Conservation (phyloP, 768 basidiomycete genomes). For the Boletellus ananas region DNA sequence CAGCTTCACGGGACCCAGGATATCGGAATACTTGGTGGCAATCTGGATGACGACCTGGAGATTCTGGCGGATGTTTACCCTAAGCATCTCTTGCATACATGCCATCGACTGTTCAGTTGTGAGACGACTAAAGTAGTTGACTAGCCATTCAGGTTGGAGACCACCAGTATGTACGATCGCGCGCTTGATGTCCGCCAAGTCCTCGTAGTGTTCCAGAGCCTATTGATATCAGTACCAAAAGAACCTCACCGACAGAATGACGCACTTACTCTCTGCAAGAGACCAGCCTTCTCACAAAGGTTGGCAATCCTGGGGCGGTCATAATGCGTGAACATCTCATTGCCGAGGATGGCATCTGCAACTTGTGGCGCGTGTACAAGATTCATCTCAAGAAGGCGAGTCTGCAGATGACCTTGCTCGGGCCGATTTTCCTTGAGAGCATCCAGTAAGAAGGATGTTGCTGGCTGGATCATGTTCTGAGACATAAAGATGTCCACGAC, state of each 20-base stretch:
- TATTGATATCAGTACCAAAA: slow-evolving; percentile 32
- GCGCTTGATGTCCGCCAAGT: slow-evolving; percentile 97
- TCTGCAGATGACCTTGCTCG: slow-evolving; percentile 94
- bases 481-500: slow-evolving; percentile 99
- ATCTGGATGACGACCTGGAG: slow-evolving; percentile 95
- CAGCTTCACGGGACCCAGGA: slow-evolving; percentile 93
- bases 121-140: slow-evolving; percentile 93
- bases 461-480: slow-evolving; percentile 99
- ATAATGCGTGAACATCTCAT: slow-evolving; percentile 97
- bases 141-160: slow-evolving; percentile 92
- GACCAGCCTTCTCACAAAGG: slow-evolving; percentile 95
- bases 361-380: slow-evolving; percentile 96
- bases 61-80: slow-evolving; percentile 96
- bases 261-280: slow-evolving; percentile 78
- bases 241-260: not conserved
- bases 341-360: slow-evolving; percentile 96
- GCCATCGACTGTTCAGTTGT: slow-evolving; percentile 97
- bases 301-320: slow-evolving; percentile 96
- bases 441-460: slow-evolving; percentile 95
- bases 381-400: slow-evolving; percentile 97
- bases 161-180: slow-evolving; percentile 89
- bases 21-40: slow-evolving; percentile 97
- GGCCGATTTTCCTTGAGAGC: slow-evolving; percentile 98
- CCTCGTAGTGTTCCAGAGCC: slow-evolving; percentile 98
- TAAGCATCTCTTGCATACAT: slow-evolving; percentile 95